Evolutionary conservation across 2,329 filamentous ascomycete species (phyloP), one percentile per base, ranked within the genome.

Genomic region (Sclerotinia glacialis): DNA sequence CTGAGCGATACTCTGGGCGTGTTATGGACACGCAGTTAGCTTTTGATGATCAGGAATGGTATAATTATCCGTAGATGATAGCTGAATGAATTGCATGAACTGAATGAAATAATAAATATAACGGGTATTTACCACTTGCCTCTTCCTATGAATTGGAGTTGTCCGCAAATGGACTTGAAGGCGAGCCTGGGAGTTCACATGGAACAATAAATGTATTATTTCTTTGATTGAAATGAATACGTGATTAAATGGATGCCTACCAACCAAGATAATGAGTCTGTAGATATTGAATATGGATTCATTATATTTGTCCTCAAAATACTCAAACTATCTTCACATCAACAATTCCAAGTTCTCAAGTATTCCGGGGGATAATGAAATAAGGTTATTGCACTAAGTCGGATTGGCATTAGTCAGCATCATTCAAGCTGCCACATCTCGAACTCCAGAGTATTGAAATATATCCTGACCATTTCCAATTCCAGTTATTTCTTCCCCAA

Each of bases 381-480:
- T 53, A 53, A 52, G 44, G 46, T 60, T 44, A 23, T 28, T 50
- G 12, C n/a, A 23, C 52, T 67, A 67, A 64, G 23, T 69, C 44
- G 9, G 37, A 69, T 68, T 50, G 3, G 56, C 42, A 59, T 62
- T 69, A 69, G 66, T 42, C 64, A 66, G 6, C 16, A 60, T 60
- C 58, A 60, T 37, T 47, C 63, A 65, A 65, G 63, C 63, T 65
- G 63, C 54, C 63, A 65, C 63, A 65, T 65, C 47, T 65, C 42
- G 63, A 65, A 65, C 63, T 60, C 56, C 44, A 58, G 31, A 60
- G 49, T 26, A 56, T 56, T 26, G 53, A 58, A 46, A 64, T 47
- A 64, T 46, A 56, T 49, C 42, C n/a, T 37, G 42, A 37, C 40
- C 26, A 58, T 40, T 64, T 56, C 31, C 8, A 55, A 23, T 31